Percentiles rank a stretch among this genome's conserved stretches.
Conservation (phyloP, 2,329 filamentous ascomycete genomes). For the Aspergillus sp. region DNA sequence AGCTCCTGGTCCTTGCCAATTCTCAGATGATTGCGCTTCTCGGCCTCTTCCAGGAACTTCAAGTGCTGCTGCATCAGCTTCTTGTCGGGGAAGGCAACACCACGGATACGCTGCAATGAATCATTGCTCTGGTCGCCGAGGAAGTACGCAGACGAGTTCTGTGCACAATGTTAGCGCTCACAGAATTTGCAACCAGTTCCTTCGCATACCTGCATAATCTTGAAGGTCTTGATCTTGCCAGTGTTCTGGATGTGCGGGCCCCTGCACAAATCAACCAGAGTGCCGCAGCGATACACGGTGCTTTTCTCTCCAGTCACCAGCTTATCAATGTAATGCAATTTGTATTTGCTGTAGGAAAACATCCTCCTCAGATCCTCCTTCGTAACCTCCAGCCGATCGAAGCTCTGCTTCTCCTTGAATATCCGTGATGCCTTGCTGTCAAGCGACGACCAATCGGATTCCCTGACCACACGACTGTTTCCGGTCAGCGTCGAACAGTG, state of each 20-base stretch:
- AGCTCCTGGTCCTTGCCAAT: constrained; percentile 94
- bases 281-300: constrained; percentile 90
- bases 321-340: constrained; percentile 93
- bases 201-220: constrained; percentile 64
- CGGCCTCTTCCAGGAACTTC: constrained; percentile 94
- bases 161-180: not conserved
- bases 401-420: constrained; percentile 93
- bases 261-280: constrained; percentile 87
- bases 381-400: constrained; percentile 77
- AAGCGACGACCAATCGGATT: constrained; percentile 73
- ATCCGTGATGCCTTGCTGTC: constrained; percentile 72
- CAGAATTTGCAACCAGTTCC: not conserved
- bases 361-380: constrained; percentile 91
- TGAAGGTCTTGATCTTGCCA: constrained; percentile 86
- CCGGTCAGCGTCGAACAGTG: constrained; percentile 9
- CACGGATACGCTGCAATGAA: constrained; percentile 91
- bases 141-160: constrained; percentile 78
- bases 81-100: constrained; percentile 95
- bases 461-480: constrained; percentile 53
- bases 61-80: constrained; percentile 87
- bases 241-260: constrained; percentile 93
- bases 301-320: constrained; percentile 87
- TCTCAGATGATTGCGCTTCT: constrained; percentile 88
- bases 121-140: constrained; percentile 89
- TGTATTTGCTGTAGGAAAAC: constrained; percentile 98